Evolutionary conservation across 2,329 filamentous ascomycete genomes (phyloP).

Genomic region (Neonectria magnoliae): DNA sequence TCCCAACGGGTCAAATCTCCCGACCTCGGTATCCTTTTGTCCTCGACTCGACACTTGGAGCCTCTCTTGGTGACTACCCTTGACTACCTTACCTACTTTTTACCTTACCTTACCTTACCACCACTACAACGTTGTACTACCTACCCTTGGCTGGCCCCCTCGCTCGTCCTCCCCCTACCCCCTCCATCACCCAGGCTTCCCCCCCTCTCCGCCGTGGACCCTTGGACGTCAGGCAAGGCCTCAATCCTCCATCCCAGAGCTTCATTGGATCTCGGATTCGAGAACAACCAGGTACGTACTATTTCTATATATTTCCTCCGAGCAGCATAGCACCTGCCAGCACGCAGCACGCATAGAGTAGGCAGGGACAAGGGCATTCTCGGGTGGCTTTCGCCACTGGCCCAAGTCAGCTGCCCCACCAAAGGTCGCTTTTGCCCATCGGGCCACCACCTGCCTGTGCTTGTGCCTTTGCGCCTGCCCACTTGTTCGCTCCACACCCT

Average conservation of each 20-base stretch:
- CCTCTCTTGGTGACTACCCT: slow-evolving; percentile 6
- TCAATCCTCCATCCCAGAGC: slow-evolving; percentile 20
- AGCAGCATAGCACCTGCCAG: background rate
- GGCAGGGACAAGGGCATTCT: slow-evolving; percentile 24
- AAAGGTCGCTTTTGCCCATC: slow-evolving; percentile 36
- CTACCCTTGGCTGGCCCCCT: slow-evolving; percentile 10
- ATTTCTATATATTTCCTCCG: slow-evolving; percentile 8
- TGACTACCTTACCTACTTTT: background rate
- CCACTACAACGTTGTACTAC: background rate
- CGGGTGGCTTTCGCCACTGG: slow-evolving; percentile 45
- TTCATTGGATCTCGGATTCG: slow-evolving; percentile 25
- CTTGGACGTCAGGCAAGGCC: slow-evolving; percentile 25
- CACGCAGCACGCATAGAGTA: background rate
- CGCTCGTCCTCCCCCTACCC: slow-evolving; percentile 12
- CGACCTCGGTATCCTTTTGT: slow-evolving; percentile 22
- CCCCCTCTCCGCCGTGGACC: slow-evolving; percentile 18
- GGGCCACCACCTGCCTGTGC: slow-evolving; percentile 16
- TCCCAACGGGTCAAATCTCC: slow-evolving; percentile 9
- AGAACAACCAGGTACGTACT: slow-evolving; percentile 27
- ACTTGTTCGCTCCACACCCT: slow-evolving; percentile 21
- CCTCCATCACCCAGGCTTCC: slow-evolving; percentile 10
- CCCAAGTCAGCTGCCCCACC: slow-evolving; percentile 48
- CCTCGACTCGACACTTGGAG: slow-evolving; percentile 18
- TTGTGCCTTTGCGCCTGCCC: slow-evolving; percentile 23
- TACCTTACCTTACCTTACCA: no score